phyloP scores from a whole-genome alignment of 1,284 basidiomycete genomes.

The Cerioporus squamosus region DNA sequence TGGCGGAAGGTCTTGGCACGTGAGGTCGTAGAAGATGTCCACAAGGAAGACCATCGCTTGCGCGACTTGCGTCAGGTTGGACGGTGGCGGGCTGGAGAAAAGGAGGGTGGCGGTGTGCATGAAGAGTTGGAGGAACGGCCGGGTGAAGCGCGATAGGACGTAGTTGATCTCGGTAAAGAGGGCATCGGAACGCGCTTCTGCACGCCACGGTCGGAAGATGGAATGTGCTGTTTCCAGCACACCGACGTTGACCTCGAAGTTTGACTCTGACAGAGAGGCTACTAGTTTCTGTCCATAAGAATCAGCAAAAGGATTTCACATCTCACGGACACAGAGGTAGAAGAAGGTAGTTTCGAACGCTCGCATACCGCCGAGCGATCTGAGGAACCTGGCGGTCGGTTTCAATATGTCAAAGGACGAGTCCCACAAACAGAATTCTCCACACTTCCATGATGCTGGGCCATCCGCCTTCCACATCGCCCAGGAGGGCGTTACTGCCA shows the following conservation, averaged over 20 bases:
- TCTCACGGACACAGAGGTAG: no score
- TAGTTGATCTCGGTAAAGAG: slow-evolving; percentile 94
- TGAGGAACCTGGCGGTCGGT: background rate
- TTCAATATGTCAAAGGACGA: no score
- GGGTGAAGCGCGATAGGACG: slow-evolving; percentile 84
- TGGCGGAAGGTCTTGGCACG: slow-evolving; percentile 94
- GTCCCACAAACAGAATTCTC: no score
- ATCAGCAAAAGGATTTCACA: no score
- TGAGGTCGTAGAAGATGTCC: slow-evolving; percentile 94
- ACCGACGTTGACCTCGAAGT: slow-evolving; percentile 88
- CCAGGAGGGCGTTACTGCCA: no score
- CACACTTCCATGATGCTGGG: no score
- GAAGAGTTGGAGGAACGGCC: slow-evolving; percentile 86
- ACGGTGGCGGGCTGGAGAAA: slow-evolving; percentile 44
- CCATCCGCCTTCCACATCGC: no score
- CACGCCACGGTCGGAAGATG: slow-evolving; percentile 93
- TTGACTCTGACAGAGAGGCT: slow-evolving; percentile 71
- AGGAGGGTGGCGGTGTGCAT: slow-evolving; percentile 63
- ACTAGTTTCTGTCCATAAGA: slow-evolving; percentile 76
- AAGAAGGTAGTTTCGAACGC: no score
- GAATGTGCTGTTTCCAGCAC: slow-evolving; percentile 95
- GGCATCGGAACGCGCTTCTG: slow-evolving; percentile 85
- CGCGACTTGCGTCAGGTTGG: slow-evolving; percentile 57
- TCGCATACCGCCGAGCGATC: no score
- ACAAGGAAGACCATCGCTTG: slow-evolving; percentile 81